Evolutionary conservation across 768 basidiomycete species (phyloP).

Genomic region (Lactarius pseudohatsudake): DNA sequence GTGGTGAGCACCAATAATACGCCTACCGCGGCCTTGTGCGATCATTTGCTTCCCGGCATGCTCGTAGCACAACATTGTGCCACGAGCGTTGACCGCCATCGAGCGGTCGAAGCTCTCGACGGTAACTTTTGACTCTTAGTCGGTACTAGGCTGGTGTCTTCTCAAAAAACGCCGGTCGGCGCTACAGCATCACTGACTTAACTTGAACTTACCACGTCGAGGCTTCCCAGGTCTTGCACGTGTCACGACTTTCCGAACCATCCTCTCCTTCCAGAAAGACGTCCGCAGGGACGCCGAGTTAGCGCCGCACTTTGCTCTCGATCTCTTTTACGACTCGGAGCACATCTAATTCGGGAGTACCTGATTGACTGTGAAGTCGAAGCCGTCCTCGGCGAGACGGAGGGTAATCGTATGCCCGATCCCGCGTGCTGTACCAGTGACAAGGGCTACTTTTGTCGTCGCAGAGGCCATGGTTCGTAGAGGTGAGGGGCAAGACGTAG

Average conservation of each 20-base stretch:
- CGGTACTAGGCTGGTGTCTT: no score
- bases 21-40: conserved; percentile 24
- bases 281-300: conserved; percentile 15
- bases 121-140: background rate
- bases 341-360: conserved; percentile 4
- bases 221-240: conserved; percentile 18
- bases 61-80: conserved; percentile 32
- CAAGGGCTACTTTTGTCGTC: conserved; percentile 24
- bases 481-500: background rate
- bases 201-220: conserved; percentile 28
- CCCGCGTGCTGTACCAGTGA: conserved; percentile 31
- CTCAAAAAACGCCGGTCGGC: background rate
- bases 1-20: conserved; percentile 23
- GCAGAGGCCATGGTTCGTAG: background rate
- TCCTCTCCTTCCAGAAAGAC: conserved; percentile 18
- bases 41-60: conserved; percentile 31
- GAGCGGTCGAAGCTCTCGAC: conserved; percentile 15
- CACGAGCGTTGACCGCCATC: conserved; percentile 19
- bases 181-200: background rate
- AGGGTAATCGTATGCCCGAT: conserved; percentile 30
- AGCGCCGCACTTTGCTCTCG: conserved; percentile 16
- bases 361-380: conserved; percentile 26
- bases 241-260: conserved; percentile 15
- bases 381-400: conserved; percentile 30
- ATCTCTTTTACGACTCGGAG: conserved; percentile 7